Percentiles rank a stretch among this genome's conserved stretches.
Conservation (phyloP, 129 eudicot species). For the Flaveria linearis region DNA sequence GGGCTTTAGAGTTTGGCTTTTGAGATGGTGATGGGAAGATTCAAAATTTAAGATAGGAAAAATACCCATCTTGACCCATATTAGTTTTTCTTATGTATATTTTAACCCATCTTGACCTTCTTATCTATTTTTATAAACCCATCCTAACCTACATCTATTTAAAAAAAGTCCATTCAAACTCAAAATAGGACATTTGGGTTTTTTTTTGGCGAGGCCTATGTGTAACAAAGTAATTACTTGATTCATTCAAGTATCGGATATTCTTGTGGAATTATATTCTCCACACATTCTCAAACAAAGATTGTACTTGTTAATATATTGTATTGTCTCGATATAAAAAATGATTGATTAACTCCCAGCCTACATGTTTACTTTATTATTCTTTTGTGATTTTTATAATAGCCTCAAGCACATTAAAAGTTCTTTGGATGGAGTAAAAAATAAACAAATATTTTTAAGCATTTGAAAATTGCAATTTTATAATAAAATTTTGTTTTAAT, state of each 20-base stretch:
- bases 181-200: too few species aligned
- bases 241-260: background rate
- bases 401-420: background rate
- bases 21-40: too few species aligned
- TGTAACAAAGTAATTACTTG: background rate
- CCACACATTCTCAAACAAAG: background rate
- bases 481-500: background rate
- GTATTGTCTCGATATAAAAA: background rate
- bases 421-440: background rate
- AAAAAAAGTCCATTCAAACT: too few species aligned
- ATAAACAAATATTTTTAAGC: background rate
- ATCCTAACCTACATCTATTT: too few species aligned
- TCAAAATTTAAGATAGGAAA: too few species aligned
- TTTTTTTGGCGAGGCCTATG: too few species aligned
- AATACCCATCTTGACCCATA: too few species aligned
- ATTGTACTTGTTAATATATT: conserved; percentile 1
- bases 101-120: too few species aligned
- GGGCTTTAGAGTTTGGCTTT: too few species aligned
- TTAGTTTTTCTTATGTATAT: too few species aligned
- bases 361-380: background rate
- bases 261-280: background rate
- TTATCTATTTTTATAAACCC: too few species aligned
- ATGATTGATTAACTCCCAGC: background rate
- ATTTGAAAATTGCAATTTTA: background rate
- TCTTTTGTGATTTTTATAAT: background rate